Base-by-base conservation (phyloP, 148 eudicot genomes). In the Nyssa sinensis region DNA sequence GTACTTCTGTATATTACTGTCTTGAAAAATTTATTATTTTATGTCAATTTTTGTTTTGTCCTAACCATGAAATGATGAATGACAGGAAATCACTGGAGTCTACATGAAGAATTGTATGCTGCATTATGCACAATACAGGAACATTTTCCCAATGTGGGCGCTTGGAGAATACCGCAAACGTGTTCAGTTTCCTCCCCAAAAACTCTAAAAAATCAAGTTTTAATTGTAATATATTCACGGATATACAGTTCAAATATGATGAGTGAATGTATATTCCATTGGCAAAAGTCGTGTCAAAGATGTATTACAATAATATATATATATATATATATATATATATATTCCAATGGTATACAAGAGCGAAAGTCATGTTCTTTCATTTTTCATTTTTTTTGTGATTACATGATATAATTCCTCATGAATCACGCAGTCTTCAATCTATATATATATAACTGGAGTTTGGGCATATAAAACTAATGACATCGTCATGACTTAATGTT, bases 101-200 rank as follows among this genome's bases (percentile, higher is more conserved):
- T 32, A 63, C 23, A 31, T 63, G 66, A 63, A 63, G 66, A 63
- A 63, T 8, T 63, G 66, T 16, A 63, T 63, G 79, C 60, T 68
- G 6, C 74, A 76, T 44, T 76, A 76, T 68, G 32, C 62, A 8
- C 58, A 67, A 61, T 69, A 76, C 13, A 76, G 67, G 55, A 76
- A 60, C 37, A 60, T 76, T 31, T 76, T 68, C 23, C 79, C 79
- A 17, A 28, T 76, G 55, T 76, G 79, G 79, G 79, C 79, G 60
- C 73, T 76, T n/a, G 75, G 55, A 37, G 75, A 72, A 24, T 72
- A 59, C 7, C 67, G 67, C 33, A 72, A 72, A 62, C 66, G 55
- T 19, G 34, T 72, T 7, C 61, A 65, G 75, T 10, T 58, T 7
- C 25, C 39, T 13, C 12, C 51, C 32, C 55, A 67, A 33, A 67